Percentiles rank a stretch among this genome's conserved stretches.
Conservation (phyloP, 2,329 filamentous ascomycete species). For the Aspergillus sp. region DNA sequence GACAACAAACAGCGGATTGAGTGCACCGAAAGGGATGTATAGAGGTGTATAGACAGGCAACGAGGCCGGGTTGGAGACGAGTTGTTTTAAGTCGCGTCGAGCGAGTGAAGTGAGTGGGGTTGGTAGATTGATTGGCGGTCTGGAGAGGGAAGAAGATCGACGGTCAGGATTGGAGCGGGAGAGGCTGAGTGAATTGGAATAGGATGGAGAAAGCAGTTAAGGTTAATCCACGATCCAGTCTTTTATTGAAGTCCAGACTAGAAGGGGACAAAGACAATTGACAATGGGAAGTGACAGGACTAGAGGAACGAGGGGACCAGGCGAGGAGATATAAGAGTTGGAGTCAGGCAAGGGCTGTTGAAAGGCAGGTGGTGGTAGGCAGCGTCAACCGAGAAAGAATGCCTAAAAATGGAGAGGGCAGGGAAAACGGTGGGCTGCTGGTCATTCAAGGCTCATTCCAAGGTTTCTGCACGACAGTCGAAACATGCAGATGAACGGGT, state of each 20-base stretch:
- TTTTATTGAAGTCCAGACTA: no score
- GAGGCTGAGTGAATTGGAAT: background rate
- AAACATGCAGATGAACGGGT: conserved; percentile 16
- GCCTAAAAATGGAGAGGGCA: conserved; percentile 10
- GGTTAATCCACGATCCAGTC: background rate
- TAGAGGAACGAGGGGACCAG: conserved; percentile 10
- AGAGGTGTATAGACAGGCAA: background rate
- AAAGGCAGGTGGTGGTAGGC: conserved; percentile 9
- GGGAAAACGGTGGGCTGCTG: background rate
- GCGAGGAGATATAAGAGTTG: conserved; percentile 12
- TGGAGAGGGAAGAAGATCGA: conserved; percentile 10
- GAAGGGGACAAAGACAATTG: background rate
- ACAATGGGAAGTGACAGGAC: background rate
- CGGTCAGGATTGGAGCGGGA: conserved; percentile 7
- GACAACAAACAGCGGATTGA: background rate
- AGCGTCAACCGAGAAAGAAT: conserved; percentile 14
- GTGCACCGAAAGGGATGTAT: background rate
- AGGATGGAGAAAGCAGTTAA: background rate
- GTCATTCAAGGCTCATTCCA: conserved; percentile 8
- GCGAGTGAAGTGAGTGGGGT: conserved; percentile 35
- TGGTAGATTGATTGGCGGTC: conserved; percentile 28
- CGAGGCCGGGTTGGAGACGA: conserved; percentile 9
- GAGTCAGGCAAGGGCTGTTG: conserved; percentile 7
- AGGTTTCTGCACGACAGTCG: conserved; percentile 7
- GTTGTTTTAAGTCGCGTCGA: conserved; percentile 24